Evolutionary conservation across 768 basidiomycete species (phyloP).

Genomic region (Hortiboletus campestris): DNA sequence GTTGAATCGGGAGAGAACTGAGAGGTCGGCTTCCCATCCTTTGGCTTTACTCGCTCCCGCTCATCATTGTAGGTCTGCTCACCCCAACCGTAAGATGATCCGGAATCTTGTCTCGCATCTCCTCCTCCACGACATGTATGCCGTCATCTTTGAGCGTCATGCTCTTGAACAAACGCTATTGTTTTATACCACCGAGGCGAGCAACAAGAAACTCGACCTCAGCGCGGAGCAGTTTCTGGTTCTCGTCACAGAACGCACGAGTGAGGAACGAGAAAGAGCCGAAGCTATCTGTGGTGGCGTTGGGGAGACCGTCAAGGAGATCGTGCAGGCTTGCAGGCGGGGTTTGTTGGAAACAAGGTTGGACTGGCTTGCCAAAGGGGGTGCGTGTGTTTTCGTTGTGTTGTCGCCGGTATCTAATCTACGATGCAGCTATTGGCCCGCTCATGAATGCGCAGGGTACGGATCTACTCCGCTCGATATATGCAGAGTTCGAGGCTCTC

Average conservation of each 20-base stretch:
- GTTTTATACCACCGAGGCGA: constrained; percentile 57
- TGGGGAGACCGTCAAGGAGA: constrained; percentile 45
- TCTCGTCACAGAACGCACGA: constrained; percentile 43
- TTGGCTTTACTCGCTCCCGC: neutral
- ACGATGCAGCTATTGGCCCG: constrained; percentile 46
- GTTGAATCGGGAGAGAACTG: constrained; percentile 53
- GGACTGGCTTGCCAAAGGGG: constrained; percentile 44
- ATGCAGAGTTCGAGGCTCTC: constrained; percentile 60
- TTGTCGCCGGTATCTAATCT: constrained; percentile 26
- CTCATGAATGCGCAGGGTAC: constrained; percentile 50
- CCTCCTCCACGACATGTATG: constrained; percentile 55
- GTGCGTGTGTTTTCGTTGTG: constrained; percentile 33
- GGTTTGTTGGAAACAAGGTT: constrained; percentile 46
- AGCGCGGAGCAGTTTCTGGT: constrained; percentile 54
- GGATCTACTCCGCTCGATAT: constrained; percentile 49
- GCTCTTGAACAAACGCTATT: constrained; percentile 49
- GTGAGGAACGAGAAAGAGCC: constrained; percentile 58
- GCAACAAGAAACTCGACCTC: constrained; percentile 26
- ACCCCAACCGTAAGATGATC: constrained; percentile 42
- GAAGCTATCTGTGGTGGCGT: constrained; percentile 46
- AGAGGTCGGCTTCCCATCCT: constrained; percentile 26
- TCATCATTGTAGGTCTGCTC: constrained; percentile 32
- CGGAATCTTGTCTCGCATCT: constrained; percentile 56
- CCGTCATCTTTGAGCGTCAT: constrained; percentile 51
- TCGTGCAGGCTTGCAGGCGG: constrained; percentile 53